phyloP scores from a whole-genome alignment of 305 asterid species.

The Caryopteris hybrid region DNA sequence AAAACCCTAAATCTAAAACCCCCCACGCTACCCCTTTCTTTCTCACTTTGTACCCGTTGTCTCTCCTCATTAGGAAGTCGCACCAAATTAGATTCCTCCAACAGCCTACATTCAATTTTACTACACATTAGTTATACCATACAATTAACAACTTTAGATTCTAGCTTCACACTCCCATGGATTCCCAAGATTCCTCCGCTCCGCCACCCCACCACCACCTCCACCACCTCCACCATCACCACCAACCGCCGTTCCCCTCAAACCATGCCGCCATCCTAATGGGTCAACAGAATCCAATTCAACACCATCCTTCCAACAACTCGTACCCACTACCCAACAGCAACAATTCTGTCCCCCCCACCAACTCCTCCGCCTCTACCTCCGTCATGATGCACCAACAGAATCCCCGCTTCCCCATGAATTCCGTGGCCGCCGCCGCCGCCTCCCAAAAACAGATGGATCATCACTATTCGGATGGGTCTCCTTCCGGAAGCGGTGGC shows the following conservation, averaged over 20 bases:
- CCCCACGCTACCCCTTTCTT: neutral
- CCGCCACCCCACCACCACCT: conserved; percentile 40
- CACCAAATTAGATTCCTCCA: conserved; percentile 15
- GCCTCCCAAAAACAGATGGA: conserved; percentile 27
- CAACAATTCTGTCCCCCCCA: conserved; percentile 22
- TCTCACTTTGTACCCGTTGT: neutral
- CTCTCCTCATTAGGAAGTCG: neutral
- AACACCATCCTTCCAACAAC: conserved; percentile 31
- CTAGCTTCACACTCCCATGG: conserved; percentile 31
- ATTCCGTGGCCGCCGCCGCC: conserved; percentile 25
- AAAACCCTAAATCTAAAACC: conserved; percentile 26
- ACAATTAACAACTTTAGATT: neutral
- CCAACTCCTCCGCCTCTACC: conserved; percentile 25
- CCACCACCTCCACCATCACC: conserved; percentile 34
- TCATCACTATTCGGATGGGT: conserved; percentile 46
- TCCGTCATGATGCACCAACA: conserved; percentile 39
- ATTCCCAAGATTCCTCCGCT: conserved; percentile 52
- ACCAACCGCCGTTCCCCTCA: conserved; percentile 26
- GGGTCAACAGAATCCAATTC: conserved; percentile 32
- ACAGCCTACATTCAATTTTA: conserved; percentile 5
- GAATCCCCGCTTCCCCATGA: conserved; percentile 49
- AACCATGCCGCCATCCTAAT: conserved; percentile 22
- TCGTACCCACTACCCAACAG: conserved; percentile 34
- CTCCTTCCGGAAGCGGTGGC: conserved; percentile 36
- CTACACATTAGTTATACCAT: neutral